These are phyloP conservation scores for Peribolospora baueri DNA, from an alignment of 768 basidiomycete genomes.

Conservation along the genomic window DNA sequence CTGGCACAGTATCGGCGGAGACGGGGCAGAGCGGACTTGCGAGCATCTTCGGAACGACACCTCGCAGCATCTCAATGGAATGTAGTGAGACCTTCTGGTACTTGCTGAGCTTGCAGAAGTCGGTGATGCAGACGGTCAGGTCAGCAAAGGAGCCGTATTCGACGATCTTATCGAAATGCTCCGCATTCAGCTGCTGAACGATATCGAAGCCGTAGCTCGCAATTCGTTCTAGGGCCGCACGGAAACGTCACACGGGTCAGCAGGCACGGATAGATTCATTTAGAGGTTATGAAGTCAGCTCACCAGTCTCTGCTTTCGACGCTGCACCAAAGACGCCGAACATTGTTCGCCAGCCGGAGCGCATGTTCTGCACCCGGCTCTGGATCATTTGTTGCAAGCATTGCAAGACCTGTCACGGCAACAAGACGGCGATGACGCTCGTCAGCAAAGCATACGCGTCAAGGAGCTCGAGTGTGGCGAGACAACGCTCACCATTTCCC, in stretches of 20 bases:
- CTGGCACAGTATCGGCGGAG: constrained; percentile 5
- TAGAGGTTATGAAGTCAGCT: constrained; percentile 9
- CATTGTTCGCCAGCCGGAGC: constrained; percentile 98
- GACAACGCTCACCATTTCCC: constrained; percentile 54
- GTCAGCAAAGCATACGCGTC: background rate
- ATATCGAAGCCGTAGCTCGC: constrained; percentile 88
- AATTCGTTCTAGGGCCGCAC: constrained; percentile 42
- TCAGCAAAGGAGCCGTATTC: constrained; percentile 87
- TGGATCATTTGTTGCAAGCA: constrained; percentile 98
- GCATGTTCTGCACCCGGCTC: constrained; percentile 74
- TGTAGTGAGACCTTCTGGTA: constrained; percentile 93
- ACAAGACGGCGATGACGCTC: background rate
- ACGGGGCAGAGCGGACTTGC: constrained; percentile 41
- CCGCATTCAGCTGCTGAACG: constrained; percentile 66
- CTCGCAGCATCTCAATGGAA: constrained; percentile 88
- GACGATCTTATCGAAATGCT: constrained; percentile 76
- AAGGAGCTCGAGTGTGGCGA: background rate
- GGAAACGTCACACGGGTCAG: background rate
- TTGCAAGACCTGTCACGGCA: constrained; percentile 48
- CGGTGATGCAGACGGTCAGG: constrained; percentile 85
- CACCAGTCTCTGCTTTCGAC: constrained; percentile 70
- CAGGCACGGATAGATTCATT: background rate
- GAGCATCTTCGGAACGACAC: constrained; percentile 77
- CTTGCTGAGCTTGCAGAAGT: constrained; percentile 98
- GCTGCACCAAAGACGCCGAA: constrained; percentile 95